Base-by-base conservation (phyloP, 2,329 filamentous ascomycete genomes). In the Verticillium nubilum region DNA sequence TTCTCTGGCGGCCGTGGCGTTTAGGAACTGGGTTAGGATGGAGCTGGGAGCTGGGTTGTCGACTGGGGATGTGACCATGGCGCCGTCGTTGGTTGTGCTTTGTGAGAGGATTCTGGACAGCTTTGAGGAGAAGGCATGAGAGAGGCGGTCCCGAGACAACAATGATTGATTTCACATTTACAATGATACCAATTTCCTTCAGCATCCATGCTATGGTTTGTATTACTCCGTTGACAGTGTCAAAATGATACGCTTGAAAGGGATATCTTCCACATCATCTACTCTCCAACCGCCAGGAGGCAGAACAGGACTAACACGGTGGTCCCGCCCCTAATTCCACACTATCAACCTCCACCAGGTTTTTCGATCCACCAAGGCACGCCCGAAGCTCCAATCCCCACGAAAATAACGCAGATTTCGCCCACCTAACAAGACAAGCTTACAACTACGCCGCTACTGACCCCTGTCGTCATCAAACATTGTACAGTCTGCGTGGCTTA, bases 51-150 rank as follows among this genome's bases (percentile, higher is more conserved):
- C 64, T 0, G 63, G 68, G 37, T 50, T 71, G 2, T 67, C 63
- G 0, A 70, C 67, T 0, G 52, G 72, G 3, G 69, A 73, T 7
- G 70, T 73, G 26, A 65, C 63, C 3, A 70, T 67, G 52, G 67
- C 69, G 17, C 59, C 56, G 26, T 67, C 62, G 1, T 57, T 71
- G 37, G 60, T 63, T 12, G 61, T 63, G 2, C 58, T 71, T 1
- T 68, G 69, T 23, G 68, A 71, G 60, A 71, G 67, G 59, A 61
- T 71, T 47, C 26, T 59, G 23, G 19, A 50, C 42, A 12, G 42
- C 19, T 25, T 13, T 5, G 19, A 25, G 19, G 19, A 9, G 42
- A 23, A 50, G 9, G 1, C 19, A 31, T 31, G 29, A 31, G 9
- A 31, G 29, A 31, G 5, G 29, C 13, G 13, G 29, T n/a, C n/a